phyloP scores from a whole-genome alignment of 805 yeast genomes.

The Isabelozyma gotoi region DNA sequence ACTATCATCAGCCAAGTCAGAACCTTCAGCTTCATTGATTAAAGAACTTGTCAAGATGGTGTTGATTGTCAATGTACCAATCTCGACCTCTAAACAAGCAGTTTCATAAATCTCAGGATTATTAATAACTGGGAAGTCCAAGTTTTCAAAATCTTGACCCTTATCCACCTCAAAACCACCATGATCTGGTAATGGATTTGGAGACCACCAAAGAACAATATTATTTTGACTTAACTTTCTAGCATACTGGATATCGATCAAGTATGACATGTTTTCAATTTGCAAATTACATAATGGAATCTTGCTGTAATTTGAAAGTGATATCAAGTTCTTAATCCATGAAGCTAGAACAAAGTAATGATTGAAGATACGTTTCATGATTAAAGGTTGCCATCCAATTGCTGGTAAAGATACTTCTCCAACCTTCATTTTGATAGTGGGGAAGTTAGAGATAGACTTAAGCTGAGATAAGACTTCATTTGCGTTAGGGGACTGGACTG shows the following conservation, averaged over 20 bases:
- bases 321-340: conserved; percentile 66
- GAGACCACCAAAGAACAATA: conserved; percentile 93
- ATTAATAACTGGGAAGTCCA: conserved; percentile 71
- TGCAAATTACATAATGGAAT: conserved; percentile 86
- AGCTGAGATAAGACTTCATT: conserved; percentile 47
- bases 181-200: conserved; percentile 72
- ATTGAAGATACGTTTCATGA: conserved; percentile 63
- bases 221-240: conserved; percentile 64
- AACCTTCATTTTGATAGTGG: conserved; percentile 59
- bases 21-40: conserved; percentile 85
- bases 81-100: conserved; percentile 73
- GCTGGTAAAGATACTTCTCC: conserved; percentile 66
- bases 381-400: conserved; percentile 75
- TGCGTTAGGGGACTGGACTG: conserved; percentile 71
- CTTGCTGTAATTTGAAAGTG: conserved; percentile 68
- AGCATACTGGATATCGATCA: conserved; percentile 87
- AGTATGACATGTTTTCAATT: conserved; percentile 70
- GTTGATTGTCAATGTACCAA: conserved; percentile 80
- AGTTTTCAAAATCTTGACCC: conserved; percentile 51
- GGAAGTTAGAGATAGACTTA: conserved; percentile 52
- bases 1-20: conserved; percentile 60
- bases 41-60: conserved; percentile 82
- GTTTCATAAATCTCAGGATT: conserved; percentile 76
- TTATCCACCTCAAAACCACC: conserved; percentile 78
- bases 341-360: conserved; percentile 72